Conservation (phyloP, 495 filamentous ascomycete genomes). For the Rusavskia elegans region DNA sequence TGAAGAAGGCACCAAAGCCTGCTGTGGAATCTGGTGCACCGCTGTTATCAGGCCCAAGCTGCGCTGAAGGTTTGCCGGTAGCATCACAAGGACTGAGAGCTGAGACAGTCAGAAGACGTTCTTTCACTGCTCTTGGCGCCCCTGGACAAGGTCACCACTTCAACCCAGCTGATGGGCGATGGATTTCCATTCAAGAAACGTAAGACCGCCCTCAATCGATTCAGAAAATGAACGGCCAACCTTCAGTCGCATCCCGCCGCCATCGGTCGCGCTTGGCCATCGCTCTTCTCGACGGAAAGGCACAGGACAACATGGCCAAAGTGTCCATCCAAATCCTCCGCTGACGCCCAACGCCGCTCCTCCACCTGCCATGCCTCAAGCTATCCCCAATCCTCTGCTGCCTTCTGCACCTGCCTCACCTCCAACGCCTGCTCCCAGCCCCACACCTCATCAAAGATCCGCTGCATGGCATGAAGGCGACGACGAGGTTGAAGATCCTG, state of each 20-base stretch:
- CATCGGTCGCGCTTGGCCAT: constrained; percentile 6
- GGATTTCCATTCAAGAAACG: not conserved
- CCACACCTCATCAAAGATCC: constrained; percentile 43
- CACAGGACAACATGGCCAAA: constrained; percentile 14
- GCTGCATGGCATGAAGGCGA: constrained; percentile 30
- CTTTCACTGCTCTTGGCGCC: too few relatives aligned
- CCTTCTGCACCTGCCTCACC: constrained; percentile 54
- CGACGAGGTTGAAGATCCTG: constrained; percentile 39
- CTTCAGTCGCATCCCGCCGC: constrained; percentile 4
- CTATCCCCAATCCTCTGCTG: constrained; percentile 31
- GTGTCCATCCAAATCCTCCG: constrained; percentile 31
- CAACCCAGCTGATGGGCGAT: not conserved
- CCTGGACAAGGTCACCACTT: not conserved
- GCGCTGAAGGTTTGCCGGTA: too few relatives aligned
- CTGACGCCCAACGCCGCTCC: constrained; percentile 33
- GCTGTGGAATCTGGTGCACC: too few relatives aligned
- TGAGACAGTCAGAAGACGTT: too few relatives aligned
- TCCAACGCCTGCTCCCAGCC: constrained; percentile 53
- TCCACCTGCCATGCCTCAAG: constrained; percentile 32
- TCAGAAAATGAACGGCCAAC: constrained; percentile 10
- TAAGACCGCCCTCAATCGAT: constrained; percentile 6
- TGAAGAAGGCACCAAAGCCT: too few relatives aligned
- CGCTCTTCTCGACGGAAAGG: constrained; percentile 20
- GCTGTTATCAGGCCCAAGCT: too few relatives aligned
- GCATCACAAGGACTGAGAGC: too few relatives aligned